phyloP scores from a whole-genome alignment of 768 basidiomycete species.

The Leccinum barrowsii region DNA sequence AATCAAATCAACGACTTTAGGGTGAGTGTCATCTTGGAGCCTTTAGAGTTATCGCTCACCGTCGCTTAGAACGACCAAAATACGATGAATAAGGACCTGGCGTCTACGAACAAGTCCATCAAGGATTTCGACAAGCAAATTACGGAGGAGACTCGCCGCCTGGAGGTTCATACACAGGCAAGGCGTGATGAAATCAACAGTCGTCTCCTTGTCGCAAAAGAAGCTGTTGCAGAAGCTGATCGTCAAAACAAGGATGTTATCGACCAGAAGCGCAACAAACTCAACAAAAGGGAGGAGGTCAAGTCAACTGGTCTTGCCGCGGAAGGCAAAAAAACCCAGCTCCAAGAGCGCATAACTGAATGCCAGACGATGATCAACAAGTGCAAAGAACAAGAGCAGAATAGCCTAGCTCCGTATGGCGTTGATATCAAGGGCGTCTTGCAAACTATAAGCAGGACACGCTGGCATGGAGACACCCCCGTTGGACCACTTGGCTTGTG shows the following conservation, averaged over 20 bases:
- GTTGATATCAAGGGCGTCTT: slow-evolving; percentile 56
- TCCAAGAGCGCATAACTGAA: slow-evolving; percentile 42
- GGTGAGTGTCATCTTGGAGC: slow-evolving; percentile 32
- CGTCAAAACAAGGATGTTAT: slow-evolving; percentile 27
- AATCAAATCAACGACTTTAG: slow-evolving; percentile 39
- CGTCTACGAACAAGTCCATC: slow-evolving; percentile 32
- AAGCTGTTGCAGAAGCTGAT: slow-evolving; percentile 39
- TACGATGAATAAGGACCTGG: slow-evolving; percentile 44
- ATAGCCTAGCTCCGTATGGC: slow-evolving; percentile 62
- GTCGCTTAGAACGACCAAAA: slow-evolving; percentile 46
- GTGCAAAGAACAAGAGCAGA: slow-evolving; percentile 49
- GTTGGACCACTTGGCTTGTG: slow-evolving; percentile 78
- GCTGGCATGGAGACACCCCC: slow-evolving; percentile 65
- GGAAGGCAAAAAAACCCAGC: slow-evolving; percentile 30
- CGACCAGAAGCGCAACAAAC: slow-evolving; percentile 33
- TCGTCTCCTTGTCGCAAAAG: slow-evolving; percentile 47
- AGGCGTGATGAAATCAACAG: slow-evolving; percentile 57
- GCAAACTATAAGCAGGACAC: slow-evolving; percentile 43
- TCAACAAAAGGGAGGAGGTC: slow-evolving; percentile 28
- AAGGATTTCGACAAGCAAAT: slow-evolving; percentile 45
- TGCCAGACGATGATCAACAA: slow-evolving; percentile 48
- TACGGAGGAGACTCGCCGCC: slow-evolving; percentile 47
- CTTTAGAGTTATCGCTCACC: slow-evolving; percentile 1
- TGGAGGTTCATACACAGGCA: slow-evolving; percentile 54
- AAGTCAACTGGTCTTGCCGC: slow-evolving; percentile 36